Evolutionary conservation across 805 yeast species (phyloP), one percentile per base, ranked within the genome.

Genomic region (Nakazawaea anatomiae): DNA sequence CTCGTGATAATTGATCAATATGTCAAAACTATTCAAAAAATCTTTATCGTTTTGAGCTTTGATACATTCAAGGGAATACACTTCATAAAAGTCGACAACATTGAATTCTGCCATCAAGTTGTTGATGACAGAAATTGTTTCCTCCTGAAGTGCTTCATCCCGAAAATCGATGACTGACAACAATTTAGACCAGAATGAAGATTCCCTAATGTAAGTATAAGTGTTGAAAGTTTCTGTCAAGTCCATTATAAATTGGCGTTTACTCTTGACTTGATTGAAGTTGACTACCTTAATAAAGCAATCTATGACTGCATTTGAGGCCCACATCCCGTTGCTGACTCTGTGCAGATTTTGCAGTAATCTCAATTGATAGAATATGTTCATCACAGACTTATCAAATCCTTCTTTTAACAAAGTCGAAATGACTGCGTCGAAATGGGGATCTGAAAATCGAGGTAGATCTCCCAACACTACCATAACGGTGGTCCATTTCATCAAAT

Each of bases 321-420:
- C 44, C 50, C 50, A 47, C 2, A 1, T 6, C 4, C 39, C 42
- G 5, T 14, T 40, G 11, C 27, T 31, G 14, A 41, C 34, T 8
- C 14, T 11, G n/a, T 10, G 18, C 6, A 25, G 27, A 11, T 28
- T 36, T 38, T 35, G 32, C 11, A 10, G 9, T 10, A 34, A 18
- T 8, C 39, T 11, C 6, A 48, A 28, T 7, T n/a, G 31, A 11
- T 35, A 9, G 12, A 47, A 47, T 34, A 47, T 34, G 4, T 41
- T 74, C 40, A 71, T 76, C 53, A 70, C 75, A 31, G 83, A 79
- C 53, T 67, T 79, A 48, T 67, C 75, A 42, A 87, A 88, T 64
- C 68, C 86, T 57, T 62, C 64, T 28, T 67, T 83, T 39, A 42
- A 18, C 6, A 42, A 39, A 6, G 14, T 28, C 11, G 11, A 10